Conservation (phyloP, 208 protist species). For the Trypanosoma mega region DNA sequence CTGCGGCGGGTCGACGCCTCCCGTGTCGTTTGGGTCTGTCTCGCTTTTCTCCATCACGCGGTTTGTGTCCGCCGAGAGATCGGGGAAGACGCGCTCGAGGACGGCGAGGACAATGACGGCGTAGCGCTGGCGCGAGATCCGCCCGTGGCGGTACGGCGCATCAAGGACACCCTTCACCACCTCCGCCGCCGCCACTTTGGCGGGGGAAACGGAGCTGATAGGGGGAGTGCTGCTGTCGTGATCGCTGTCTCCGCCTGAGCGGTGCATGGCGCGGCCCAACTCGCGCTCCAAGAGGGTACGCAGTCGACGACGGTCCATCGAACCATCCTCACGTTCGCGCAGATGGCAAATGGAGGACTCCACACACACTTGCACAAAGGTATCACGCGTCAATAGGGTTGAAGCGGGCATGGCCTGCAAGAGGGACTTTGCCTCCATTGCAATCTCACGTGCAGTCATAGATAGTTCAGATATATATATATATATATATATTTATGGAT, state of each 20-base stretch:
- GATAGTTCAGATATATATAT: too few species aligned
- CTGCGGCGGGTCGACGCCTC: conserved; percentile 8
- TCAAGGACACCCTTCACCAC: conserved; percentile 16
- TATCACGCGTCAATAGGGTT: conserved; percentile 10
- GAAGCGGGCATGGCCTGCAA: conserved; percentile 9
- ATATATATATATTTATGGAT: too few species aligned
- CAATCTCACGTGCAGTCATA: conserved; percentile 1
- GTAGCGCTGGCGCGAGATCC: conserved; percentile 14
- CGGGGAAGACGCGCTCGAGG: conserved; percentile 21
- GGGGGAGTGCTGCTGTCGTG: background rate
- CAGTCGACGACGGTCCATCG: background rate
- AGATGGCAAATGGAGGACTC: conserved; percentile 11
- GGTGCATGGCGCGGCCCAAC: background rate
- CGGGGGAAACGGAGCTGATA: conserved; percentile 4
- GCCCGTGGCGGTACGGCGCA: conserved; percentile 7
- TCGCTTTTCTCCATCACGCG: background rate
- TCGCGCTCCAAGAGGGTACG: background rate
- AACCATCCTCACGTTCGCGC: background rate
- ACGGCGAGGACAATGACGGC: conserved; percentile 23
- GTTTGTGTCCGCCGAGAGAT: background rate
- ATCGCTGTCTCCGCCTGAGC: background rate
- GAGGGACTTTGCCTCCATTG: conserved; percentile 15
- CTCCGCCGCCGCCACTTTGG: conserved; percentile 12
- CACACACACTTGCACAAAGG: conserved; percentile 17
- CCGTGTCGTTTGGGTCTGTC: background rate